phyloP scores from a whole-genome alignment of 2,329 filamentous ascomycete genomes.

The Colletotrichum somersetense region DNA sequence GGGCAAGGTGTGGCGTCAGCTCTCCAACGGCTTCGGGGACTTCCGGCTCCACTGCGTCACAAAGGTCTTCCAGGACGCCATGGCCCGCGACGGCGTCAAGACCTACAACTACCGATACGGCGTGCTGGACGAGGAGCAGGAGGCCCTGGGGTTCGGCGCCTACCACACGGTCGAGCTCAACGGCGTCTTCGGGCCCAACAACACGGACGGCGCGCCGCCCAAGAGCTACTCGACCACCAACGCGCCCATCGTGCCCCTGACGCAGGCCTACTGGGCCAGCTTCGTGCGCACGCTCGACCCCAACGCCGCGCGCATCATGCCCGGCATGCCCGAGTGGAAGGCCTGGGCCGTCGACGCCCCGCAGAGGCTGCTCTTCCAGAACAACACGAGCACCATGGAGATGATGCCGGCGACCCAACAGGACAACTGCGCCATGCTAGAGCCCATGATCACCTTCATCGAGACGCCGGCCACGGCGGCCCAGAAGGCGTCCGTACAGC shows the following conservation, averaged over 20 bases:
- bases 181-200: slow-evolving; percentile 75
- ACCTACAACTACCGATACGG: slow-evolving; percentile 79
- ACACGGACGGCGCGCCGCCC: slow-evolving; percentile 63
- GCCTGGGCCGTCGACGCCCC: slow-evolving; percentile 51
- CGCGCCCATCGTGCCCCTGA: slow-evolving; percentile 66
- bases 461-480: slow-evolving; percentile 39
- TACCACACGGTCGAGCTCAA: slow-evolving; percentile 75
- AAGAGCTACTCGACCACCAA: slow-evolving; percentile 70
- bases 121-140: slow-evolving; percentile 69
- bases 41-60: slow-evolving; percentile 54
- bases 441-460: slow-evolving; percentile 45
- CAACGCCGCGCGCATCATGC: slow-evolving; percentile 62
- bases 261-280: slow-evolving; percentile 80
- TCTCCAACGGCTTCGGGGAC: slow-evolving; percentile 53
- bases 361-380: slow-evolving; percentile 59
- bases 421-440: slow-evolving; percentile 46
- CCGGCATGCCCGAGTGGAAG: slow-evolving; percentile 64
- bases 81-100: slow-evolving; percentile 50
- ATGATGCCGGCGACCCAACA: slow-evolving; percentile 45
- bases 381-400: slow-evolving; percentile 58
- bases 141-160: slow-evolving; percentile 70
- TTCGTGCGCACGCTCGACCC: slow-evolving; percentile 77
- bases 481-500: slow-evolving; percentile 39
- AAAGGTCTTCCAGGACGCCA: slow-evolving; percentile 47
- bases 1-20: slow-evolving; percentile 55